Evolutionary conservation across 345 rosid genomes (phyloP).

Genomic region (Citrus sp.): DNA sequence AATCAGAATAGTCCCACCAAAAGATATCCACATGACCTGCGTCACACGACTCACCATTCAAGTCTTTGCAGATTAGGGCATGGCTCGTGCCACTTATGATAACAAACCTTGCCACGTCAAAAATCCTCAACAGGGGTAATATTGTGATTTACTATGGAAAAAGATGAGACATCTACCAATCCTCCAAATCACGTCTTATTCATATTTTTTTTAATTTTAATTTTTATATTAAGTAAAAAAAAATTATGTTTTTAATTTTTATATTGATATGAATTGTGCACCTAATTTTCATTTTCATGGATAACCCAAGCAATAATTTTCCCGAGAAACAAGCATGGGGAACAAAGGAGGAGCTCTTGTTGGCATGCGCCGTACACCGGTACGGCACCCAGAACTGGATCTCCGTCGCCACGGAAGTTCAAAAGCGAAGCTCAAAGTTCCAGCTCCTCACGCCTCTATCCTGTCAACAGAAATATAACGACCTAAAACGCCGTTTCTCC

Average conservation of each 20-base stretch:
- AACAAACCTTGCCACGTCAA: neutral
- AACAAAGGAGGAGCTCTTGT: constrained; percentile 40
- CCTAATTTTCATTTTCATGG: constrained; percentile 18
- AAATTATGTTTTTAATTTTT: no score
- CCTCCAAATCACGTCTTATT: neutral
- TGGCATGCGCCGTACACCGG: constrained; percentile 60
- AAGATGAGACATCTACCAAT: neutral
- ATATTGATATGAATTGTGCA: neutral
- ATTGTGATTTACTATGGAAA: neutral
- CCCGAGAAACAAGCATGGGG: constrained; percentile 44
- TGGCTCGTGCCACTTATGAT: neutral
- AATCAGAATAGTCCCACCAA: no score
- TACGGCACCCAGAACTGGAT: constrained; percentile 53
- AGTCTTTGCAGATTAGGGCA: neutral
- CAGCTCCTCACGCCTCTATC: constrained; percentile 36
- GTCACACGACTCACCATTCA: neutral
- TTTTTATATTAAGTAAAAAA: no score
- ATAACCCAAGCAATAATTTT: constrained; percentile 21
- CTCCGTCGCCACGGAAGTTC: constrained; percentile 52
- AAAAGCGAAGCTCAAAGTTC: constrained; percentile 30
- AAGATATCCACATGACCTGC: neutral
- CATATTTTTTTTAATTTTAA: neutral
- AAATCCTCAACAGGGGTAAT: neutral
- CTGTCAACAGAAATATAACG: constrained; percentile 45
- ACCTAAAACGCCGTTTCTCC: constrained; percentile 50